These are phyloP conservation scores for Scheffersomyces titani DNA, from an alignment of 1,139 yeast genomes.

Conservation along the genomic window DNA sequence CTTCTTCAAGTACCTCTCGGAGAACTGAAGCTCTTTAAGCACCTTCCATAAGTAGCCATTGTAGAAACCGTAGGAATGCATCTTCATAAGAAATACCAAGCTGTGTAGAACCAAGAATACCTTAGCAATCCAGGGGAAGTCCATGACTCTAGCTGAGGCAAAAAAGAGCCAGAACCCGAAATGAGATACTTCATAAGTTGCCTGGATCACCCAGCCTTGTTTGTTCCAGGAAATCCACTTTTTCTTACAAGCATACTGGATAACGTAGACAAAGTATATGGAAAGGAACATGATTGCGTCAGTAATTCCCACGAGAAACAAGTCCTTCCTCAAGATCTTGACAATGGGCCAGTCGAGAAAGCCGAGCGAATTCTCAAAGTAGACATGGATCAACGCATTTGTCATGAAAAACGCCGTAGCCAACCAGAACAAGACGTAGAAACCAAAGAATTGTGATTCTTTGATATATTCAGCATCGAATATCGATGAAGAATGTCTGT, in stretches of 20 bases:
- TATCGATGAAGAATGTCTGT: constrained; percentile 43
- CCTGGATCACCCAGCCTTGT: constrained; percentile 63
- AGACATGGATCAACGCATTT: constrained; percentile 48
- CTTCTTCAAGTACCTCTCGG: constrained; percentile 34
- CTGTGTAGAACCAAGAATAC: constrained; percentile 81
- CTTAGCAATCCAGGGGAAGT: constrained; percentile 84
- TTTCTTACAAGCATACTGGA: constrained; percentile 53
- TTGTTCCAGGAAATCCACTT: constrained; percentile 55
- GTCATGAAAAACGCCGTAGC: constrained; percentile 55
- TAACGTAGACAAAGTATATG: constrained; percentile 53
- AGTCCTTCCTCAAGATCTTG: constrained; percentile 51
- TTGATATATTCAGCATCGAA: constrained; percentile 47
- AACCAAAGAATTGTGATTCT: constrained; percentile 56
- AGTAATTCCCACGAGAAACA: constrained; percentile 63
- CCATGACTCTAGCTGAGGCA: constrained; percentile 46
- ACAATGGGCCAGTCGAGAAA: constrained; percentile 53
- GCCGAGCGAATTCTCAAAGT: constrained; percentile 21
- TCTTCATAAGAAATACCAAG: constrained; percentile 86
- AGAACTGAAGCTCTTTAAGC: constrained; percentile 53
- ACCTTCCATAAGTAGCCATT: constrained; percentile 85
- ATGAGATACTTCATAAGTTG: constrained; percentile 53
- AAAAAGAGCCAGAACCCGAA: constrained; percentile 51
- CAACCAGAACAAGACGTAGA: constrained; percentile 71
- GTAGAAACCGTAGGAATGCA: constrained; percentile 86
- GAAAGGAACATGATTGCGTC: constrained; percentile 71